These are phyloP conservation scores for Solanum medicagineum DNA, from an alignment of 257 asterid species.

Conservation along the genomic window DNA sequence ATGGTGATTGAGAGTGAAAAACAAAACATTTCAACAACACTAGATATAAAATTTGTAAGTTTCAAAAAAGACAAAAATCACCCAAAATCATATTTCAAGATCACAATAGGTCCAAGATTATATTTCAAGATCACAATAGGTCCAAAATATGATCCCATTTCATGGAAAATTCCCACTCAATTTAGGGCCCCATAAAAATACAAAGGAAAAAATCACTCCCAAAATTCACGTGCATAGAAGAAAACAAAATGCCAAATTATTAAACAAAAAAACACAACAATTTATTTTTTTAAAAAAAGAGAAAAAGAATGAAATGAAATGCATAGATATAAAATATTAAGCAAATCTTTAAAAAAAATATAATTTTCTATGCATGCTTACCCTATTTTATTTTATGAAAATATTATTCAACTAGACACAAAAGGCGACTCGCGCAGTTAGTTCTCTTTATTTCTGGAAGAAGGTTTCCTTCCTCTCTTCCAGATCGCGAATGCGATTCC, in stretches of 20 bases:
- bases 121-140: background rate
- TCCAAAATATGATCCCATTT: background rate
- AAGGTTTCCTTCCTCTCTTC: too few relatives aligned
- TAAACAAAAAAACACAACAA: background rate
- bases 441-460: too few relatives aligned
- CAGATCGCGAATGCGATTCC: too few relatives aligned
- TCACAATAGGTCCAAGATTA: background rate
- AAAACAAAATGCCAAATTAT: background rate
- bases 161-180: background rate
- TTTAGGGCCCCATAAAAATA: background rate
- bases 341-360: background rate
- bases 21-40: background rate
- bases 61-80: background rate
- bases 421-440: too few relatives aligned
- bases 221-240: background rate
- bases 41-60: background rate
- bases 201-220: background rate
- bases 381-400: too few relatives aligned
- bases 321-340: background rate
- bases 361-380: too few relatives aligned
- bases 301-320: background rate
- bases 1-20: background rate
- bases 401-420: too few relatives aligned
- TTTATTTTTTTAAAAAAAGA: background rate
- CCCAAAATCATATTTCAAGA: background rate